phyloP scores from a whole-genome alignment of 208 protist genomes.

The Porcisia deanei region DNA sequence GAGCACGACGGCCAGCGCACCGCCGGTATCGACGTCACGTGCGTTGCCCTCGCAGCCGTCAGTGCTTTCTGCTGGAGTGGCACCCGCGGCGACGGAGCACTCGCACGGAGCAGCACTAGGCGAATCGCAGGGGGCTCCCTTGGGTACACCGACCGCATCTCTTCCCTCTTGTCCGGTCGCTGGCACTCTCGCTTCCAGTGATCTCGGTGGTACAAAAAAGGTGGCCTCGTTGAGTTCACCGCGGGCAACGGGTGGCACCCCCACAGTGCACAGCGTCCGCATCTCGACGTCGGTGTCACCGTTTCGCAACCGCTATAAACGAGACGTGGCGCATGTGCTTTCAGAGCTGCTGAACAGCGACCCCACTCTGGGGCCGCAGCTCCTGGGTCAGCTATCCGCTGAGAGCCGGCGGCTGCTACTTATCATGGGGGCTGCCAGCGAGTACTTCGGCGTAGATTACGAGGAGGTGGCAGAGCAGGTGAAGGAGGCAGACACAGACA shows the following conservation, averaged over 20 bases:
- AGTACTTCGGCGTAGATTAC: conserved; percentile 78
- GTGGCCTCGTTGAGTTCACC: neutral
- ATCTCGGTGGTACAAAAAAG: neutral
- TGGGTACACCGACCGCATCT: neutral
- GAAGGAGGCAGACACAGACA: conserved; percentile 69
- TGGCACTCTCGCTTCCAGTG: neutral
- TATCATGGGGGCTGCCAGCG: conserved; percentile 78
- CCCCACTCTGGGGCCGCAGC: conserved; percentile 31
- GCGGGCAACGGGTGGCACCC: neutral
- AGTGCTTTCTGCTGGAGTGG: neutral
- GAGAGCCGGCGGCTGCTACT: conserved; percentile 79
- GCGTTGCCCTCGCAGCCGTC: neutral
- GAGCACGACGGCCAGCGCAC: neutral
- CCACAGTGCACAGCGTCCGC: conserved; percentile 12
- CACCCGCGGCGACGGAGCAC: neutral
- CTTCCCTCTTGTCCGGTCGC: neutral
- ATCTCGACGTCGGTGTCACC: conserved; percentile 22
- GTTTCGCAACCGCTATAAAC: conserved; percentile 55
- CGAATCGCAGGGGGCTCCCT: neutral
- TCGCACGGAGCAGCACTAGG: neutral
- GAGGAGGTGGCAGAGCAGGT: conserved; percentile 70
- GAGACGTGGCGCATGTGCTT: conserved; percentile 47
- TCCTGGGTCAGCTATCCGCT: conserved; percentile 61
- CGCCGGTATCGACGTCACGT: neutral
- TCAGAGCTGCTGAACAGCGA: conserved; percentile 62